Evolutionary conservation across 768 basidiomycete species (phyloP).

Genomic region (Suillus ampliporus): DNA sequence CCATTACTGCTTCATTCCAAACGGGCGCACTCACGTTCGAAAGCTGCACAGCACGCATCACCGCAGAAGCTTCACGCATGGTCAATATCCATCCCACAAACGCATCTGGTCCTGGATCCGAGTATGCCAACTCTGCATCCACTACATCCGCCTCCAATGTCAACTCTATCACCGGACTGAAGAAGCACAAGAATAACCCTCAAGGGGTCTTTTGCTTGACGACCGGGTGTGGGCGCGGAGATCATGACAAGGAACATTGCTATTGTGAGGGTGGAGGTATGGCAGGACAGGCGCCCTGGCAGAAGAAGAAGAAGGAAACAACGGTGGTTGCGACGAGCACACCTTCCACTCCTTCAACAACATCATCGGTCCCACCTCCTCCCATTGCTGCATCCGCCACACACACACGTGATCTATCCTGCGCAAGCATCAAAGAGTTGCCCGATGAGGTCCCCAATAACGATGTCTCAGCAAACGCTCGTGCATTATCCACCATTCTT

Average conservation of each 20-base stretch:
- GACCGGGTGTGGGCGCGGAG: neutral
- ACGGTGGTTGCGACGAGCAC: neutral
- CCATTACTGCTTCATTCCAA: neutral
- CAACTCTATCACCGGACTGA: neutral
- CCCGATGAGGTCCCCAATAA: too few species aligned
- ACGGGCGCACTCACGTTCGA: neutral
- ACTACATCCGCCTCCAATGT: neutral
- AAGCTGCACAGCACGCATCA: neutral
- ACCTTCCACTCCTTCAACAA: neutral
- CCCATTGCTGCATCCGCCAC: neutral
- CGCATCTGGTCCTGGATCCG: neutral
- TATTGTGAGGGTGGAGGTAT: neutral
- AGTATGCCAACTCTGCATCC: neutral
- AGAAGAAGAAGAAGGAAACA: neutral
- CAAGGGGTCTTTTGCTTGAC: neutral
- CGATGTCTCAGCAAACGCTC: neutral
- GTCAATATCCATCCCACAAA: neutral
- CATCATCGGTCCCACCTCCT: too few species aligned
- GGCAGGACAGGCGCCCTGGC: conserved; percentile 10
- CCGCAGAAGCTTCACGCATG: neutral
- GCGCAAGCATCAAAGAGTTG: neutral
- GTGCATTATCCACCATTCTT: neutral
- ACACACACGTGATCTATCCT: neutral
- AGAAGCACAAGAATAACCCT: neutral
- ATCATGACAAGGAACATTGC: neutral